Base-by-base conservation (phyloP, 352 stramenopile species). In the Phytopythium chamaehyphon region DNA sequence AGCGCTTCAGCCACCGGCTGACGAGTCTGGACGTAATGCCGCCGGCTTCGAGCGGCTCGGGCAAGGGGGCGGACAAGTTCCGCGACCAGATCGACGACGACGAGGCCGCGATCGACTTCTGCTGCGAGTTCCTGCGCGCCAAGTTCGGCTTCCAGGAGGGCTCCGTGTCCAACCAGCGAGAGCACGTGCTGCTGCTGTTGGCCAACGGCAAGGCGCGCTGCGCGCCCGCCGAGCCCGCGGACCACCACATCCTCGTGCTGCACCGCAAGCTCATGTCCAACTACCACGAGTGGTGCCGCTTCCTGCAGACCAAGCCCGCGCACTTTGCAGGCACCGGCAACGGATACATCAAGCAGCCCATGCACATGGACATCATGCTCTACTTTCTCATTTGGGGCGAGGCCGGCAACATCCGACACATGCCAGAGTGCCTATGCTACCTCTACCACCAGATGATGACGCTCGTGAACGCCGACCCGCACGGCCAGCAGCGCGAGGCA, bases 371-470 rank as follows among this genome's bases (percentile, higher is more conserved):
- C 73, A 64, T 99, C 6, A 94, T 98, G 51, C 65, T 99, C 6
- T 98, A 96, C 57, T 97, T 99, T 45, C 94, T 97, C 40, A 88
- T 98, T 47, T 99, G 96, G 96, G 95, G 96, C 10, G 96, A 99
- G 76, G 85, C 83, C 0, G 92, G 76, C n/a, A 99, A 99, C 64
- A 66, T 98, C 22, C 79, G 95, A 19, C 95, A 98, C 69, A 98
- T 98, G 86, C 92, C 96, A 1, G 96, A 99, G 61, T 98, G 93
- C 68, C 47, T 98, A 33, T 98, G 95, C 78, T 99, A 98, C 63
- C 64, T 99, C n/a, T 98, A 98, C 64, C 95, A 99, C 59, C 74
- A 87, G 48, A 79, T 88, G 70, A 57, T 88, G 40, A 60, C 47
- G 3, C 53, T 72, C 46, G 53, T 84, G 18, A 85, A 88, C 46